A percentile compares a stretch with the other conserved stretches of the same genome.
Evolutionary conservation across 2,329 filamentous ascomycete species (phyloP).

Genomic region (Coniochaeta hoffmannii): DNA sequence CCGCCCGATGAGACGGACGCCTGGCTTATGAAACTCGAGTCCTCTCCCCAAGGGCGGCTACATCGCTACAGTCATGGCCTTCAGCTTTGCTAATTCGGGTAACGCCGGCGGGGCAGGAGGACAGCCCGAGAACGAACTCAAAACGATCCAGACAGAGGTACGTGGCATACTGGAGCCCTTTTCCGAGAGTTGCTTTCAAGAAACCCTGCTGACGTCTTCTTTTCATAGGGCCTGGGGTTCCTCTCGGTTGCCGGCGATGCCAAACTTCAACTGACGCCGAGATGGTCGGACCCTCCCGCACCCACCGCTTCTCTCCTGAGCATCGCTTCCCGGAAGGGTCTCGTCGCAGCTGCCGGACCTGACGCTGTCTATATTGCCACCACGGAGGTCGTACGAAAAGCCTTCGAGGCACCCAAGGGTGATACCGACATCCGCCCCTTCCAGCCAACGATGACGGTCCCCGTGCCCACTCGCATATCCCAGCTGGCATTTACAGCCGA

Average conservation of each 20-base stretch:
- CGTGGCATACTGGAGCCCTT: not conserved
- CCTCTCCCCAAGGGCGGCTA: slow-evolving; percentile 25
- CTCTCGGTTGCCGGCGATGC: slow-evolving; percentile 70
- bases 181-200: not conserved
- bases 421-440: slow-evolving; percentile 64
- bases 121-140: slow-evolving; percentile 44
- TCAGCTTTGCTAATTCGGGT: slow-evolving; percentile 48
- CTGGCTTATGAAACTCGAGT: slow-evolving; percentile 20
- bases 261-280: slow-evolving; percentile 71
- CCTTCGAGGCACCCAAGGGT: slow-evolving; percentile 55
- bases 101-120: slow-evolving; percentile 33
- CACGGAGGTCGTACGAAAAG: slow-evolving; percentile 70
- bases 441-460: slow-evolving; percentile 64
- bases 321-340: slow-evolving; percentile 69
- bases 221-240: slow-evolving; percentile 66
- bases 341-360: slow-evolving; percentile 83
- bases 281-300: slow-evolving; percentile 71
- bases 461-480: slow-evolving; percentile 68
- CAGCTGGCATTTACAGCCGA: slow-evolving; percentile 90
- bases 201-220: slow-evolving; percentile 6
- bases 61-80: slow-evolving; percentile 50
- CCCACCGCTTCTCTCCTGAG: slow-evolving; percentile 76
- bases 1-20: slow-evolving; percentile 14
- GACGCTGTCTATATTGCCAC: slow-evolving; percentile 68
- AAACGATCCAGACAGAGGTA: slow-evolving; percentile 78